Conservation (phyloP, 2,329 filamentous ascomycete genomes). For the Exophiala alcalophila region DNA sequence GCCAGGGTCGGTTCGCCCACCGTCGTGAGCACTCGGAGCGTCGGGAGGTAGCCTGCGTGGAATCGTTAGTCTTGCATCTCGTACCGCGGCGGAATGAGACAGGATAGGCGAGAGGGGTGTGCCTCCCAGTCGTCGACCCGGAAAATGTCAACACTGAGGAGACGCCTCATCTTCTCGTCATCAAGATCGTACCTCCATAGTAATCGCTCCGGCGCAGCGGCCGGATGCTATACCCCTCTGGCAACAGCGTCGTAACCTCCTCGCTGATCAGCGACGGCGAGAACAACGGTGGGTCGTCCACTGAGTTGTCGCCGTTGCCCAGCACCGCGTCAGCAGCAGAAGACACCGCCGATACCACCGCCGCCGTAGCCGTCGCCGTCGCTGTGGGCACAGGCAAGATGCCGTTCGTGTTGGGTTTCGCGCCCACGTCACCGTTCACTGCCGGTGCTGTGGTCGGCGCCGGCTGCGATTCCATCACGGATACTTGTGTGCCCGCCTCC, state of each 20-base stretch:
- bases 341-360: slow-evolving; percentile 1
- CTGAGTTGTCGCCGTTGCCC: slow-evolving; percentile 3
- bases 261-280: slow-evolving; percentile 72
- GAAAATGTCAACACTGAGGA: no score
- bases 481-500: slow-evolving; percentile 13
- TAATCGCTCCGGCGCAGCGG: slow-evolving; percentile 77
- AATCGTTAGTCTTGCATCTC: no score
- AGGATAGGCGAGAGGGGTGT: not conserved
- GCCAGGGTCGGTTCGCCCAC: slow-evolving; percentile 80
- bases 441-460: not conserved
- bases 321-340: not conserved
- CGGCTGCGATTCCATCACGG: slow-evolving; percentile 1
- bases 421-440: slow-evolving; percentile 6
- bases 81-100: not conserved
- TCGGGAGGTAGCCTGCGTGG: slow-evolving; percentile 72
- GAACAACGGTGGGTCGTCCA: slow-evolving; percentile 64
- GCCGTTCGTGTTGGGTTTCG: slow-evolving; percentile 8
- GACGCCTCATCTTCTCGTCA: no score
- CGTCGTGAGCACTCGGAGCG: slow-evolving; percentile 84
- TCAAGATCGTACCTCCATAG: slow-evolving; percentile 49
- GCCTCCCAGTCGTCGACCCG: no score
- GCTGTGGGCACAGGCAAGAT: slow-evolving; percentile 2
- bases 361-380: not conserved
- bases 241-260: slow-evolving; percentile 67
- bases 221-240: slow-evolving; percentile 77